phyloP scores from a whole-genome alignment of 768 basidiomycete species.

The Mycena filopes region DNA sequence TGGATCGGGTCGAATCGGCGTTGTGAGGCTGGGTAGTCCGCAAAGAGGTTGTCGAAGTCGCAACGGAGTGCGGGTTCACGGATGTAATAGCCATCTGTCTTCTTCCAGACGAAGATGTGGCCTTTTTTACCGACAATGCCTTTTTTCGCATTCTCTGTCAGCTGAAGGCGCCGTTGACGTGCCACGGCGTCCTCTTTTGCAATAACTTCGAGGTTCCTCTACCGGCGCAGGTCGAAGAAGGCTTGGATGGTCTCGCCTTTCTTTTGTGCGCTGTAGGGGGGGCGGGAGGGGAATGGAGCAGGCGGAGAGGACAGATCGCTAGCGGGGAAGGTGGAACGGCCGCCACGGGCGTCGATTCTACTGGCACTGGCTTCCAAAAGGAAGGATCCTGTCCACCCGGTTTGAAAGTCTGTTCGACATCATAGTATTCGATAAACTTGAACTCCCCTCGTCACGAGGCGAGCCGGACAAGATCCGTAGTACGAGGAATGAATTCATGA shows the following conservation, averaged over 20 bases:
- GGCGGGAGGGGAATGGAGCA: constrained; percentile 9
- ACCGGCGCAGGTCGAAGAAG: background rate
- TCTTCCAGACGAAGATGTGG: constrained; percentile 4
- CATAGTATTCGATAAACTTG: constrained; percentile 5
- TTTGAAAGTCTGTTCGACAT: background rate
- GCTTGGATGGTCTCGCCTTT: background rate
- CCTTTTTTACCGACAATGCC: background rate
- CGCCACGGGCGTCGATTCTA: background rate
- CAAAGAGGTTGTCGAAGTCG: background rate
- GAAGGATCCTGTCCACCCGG: background rate
- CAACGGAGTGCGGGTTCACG: background rate
- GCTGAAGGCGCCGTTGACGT: background rate
- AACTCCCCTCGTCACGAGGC: background rate
- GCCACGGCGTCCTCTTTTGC: background rate
- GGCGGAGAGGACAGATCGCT: background rate
- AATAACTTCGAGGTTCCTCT: background rate
- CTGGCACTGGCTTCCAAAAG: background rate
- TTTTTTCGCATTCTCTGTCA: background rate
- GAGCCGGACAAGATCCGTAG: background rate
- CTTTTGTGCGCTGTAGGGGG: background rate
- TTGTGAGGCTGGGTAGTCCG: background rate
- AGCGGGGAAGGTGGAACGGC: background rate
- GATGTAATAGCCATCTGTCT: constrained; percentile 1
- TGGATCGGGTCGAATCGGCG: background rate
- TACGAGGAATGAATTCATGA: background rate